Percentiles rank a stretch among this genome's conserved stretches.
These are phyloP conservation scores for Clarireedia sp. DNA, from an alignment of 2,329 filamentous ascomycete genomes.

Conservation along the genomic window DNA sequence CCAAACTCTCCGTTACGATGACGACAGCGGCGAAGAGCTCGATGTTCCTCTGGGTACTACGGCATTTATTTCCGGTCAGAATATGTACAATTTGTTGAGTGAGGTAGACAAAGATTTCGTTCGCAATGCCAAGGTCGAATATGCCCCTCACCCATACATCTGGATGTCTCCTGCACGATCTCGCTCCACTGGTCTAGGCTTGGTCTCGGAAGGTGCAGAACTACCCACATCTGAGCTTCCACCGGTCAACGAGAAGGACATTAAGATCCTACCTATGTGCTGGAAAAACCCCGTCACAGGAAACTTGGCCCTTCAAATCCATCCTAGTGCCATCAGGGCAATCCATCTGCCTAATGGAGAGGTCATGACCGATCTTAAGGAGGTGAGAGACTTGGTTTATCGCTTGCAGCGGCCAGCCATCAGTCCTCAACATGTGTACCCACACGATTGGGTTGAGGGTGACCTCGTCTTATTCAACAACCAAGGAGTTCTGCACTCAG, in stretches of 20 bases:
- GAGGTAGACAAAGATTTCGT: constrained; percentile 60
- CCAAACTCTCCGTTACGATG: constrained; percentile 66
- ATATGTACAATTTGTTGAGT: constrained; percentile 61
- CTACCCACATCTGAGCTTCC: constrained; percentile 53
- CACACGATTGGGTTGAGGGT: constrained; percentile 70
- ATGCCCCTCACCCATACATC: constrained; percentile 72
- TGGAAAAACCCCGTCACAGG: constrained; percentile 71
- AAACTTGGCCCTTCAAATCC: constrained; percentile 61
- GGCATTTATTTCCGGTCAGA: constrained; percentile 64
- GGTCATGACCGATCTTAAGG: constrained; percentile 58
- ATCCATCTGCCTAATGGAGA: constrained; percentile 59
- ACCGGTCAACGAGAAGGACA: constrained; percentile 54
- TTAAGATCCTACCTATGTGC: constrained; percentile 67
- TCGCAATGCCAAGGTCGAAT: constrained; percentile 60
- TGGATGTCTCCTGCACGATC: constrained; percentile 69
- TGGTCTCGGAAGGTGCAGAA: constrained; percentile 59
- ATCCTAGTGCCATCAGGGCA: constrained; percentile 62
- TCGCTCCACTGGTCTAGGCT: constrained; percentile 60
- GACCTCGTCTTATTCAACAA: constrained; percentile 76
- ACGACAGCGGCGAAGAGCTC: constrained; percentile 58
- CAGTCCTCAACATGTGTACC: constrained; percentile 58
- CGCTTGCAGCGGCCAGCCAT: constrained; percentile 65
- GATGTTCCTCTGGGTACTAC: constrained; percentile 67
- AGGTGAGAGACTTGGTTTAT: constrained; percentile 64
- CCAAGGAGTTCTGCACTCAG: constrained; percentile 64